A percentile compares a stretch with the other conserved stretches of the same genome.
Evolutionary conservation across 2,329 filamentous ascomycete genomes (phyloP).

Genomic region (Scortechinia acanthostroma): DNA sequence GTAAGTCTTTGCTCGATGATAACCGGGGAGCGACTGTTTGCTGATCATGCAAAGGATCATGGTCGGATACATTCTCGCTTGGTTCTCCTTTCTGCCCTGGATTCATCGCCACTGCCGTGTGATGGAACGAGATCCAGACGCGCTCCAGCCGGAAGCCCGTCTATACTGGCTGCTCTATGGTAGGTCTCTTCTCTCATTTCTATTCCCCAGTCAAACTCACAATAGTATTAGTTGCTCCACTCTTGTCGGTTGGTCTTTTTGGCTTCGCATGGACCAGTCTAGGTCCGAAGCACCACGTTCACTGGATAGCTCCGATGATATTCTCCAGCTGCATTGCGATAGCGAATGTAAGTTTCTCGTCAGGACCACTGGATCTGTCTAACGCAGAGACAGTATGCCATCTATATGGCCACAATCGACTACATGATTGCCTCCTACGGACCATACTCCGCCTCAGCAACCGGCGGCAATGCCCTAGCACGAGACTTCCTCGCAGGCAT

Average conservation of each 20-base stretch:
- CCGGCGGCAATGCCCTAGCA: conserved; percentile 69
- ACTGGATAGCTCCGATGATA: conserved; percentile 64
- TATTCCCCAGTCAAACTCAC: not conserved
- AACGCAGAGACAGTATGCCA: conserved; percentile 34
- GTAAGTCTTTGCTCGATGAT: not conserved
- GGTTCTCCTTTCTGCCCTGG: conserved; percentile 47
- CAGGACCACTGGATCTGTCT: not conserved
- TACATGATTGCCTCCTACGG: conserved; percentile 74
- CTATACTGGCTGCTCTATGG: conserved; percentile 58
- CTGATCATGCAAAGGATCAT: too few species aligned
- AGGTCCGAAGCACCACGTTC: conserved; percentile 37
- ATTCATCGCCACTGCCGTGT: conserved; percentile 43
- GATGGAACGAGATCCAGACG: conserved; percentile 42
- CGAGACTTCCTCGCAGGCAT: conserved; percentile 70
- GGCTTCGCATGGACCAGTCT: conserved; percentile 65
- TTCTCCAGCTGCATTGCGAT: conserved; percentile 63
- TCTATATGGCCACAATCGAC: conserved; percentile 72
- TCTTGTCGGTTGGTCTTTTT: conserved; percentile 60
- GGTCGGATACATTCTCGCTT: conserved; percentile 60
- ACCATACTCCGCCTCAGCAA: conserved; percentile 67
- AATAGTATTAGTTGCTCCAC: conserved; percentile 30
- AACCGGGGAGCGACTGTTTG: too few species aligned
- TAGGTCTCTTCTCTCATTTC: not conserved
- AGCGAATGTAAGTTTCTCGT: conserved; percentile 37
- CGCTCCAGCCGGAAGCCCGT: conserved; percentile 63